phyloP scores from a whole-genome alignment of 2,329 filamentous ascomycete genomes.

The Lecanicillium sp. region DNA sequence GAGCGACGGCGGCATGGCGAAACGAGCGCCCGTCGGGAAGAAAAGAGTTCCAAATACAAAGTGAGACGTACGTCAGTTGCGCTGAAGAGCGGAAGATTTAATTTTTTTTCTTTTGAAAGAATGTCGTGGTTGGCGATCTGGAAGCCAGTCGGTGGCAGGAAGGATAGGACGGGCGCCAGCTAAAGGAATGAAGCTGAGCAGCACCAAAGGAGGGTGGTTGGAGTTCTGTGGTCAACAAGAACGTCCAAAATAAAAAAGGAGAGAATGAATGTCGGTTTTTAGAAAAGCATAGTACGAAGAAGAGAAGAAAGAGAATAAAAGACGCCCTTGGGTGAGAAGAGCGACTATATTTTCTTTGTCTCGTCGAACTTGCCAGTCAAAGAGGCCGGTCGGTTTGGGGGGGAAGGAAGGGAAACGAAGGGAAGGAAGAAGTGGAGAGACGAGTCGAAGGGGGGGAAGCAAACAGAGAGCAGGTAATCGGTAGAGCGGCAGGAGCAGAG shows the following conservation, averaged over 20 bases:
- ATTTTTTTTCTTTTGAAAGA: constrained; percentile 7
- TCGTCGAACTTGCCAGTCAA: constrained; percentile 14
- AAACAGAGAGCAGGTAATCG: too few relatives aligned
- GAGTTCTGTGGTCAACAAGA: constrained; percentile 11
- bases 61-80: constrained; percentile 6
- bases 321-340: constrained; percentile 5
- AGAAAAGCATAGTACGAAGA: constrained; percentile 19
- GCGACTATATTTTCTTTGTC: constrained; percentile 1
- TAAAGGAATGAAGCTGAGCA: constrained; percentile 27
- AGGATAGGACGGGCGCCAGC: constrained; percentile 36
- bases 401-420: constrained; percentile 4
- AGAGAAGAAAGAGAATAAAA: constrained; percentile 16
- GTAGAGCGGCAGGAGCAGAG: not conserved
- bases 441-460: not conserved
- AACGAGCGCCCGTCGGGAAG: not conserved
- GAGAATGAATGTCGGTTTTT: constrained; percentile 13
- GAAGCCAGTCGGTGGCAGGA: constrained; percentile 17
- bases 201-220: constrained; percentile 22
- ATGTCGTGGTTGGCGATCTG: constrained; percentile 10
- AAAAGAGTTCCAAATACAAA: not conserved
- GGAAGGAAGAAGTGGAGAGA: not conserved
- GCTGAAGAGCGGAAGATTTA: not conserved
- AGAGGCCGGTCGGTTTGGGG: constrained; percentile 12
- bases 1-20: not conserved
- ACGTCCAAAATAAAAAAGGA: constrained; percentile 16